Base-by-base conservation (phyloP, 495 filamentous ascomycete species). In the Penicillium steckii region DNA sequence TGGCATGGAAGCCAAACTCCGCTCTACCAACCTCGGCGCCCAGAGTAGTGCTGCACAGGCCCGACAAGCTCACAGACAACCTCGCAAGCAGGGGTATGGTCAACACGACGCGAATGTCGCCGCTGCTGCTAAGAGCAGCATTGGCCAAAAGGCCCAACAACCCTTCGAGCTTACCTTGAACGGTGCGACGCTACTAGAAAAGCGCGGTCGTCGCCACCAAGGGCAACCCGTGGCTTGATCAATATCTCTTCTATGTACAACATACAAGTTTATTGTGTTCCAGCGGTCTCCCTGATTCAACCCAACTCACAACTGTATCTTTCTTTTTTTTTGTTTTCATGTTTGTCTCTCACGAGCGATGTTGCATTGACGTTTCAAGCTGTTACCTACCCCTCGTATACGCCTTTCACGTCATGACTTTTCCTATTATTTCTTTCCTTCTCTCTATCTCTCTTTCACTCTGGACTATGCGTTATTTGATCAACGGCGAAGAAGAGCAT, bases 131-230 rank as follows among this genome's bases (percentile, higher is more conserved):
- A 85, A 85, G 67, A 82, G 85, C 59, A 85, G 88, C 58, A 88
- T 89, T 9, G 80, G 77, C 15, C 74, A 79, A 52, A 79, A 81
- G 48, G 78, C 83, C 44, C 85, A 84, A 29, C 70, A 74, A 18
- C 84, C 87, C 1, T 98, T 98, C 57, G 94, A 98, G 69, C 79
- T 98, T 25, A 96, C 83, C 64, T 73, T 98, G 13, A 89, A 95
- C 52, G 90, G 91, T 50, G 86, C 95, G 3, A 96, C 91, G 19
- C 73, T 98, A 50, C 73, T 98, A 1, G 91, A 91, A 8, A 80
- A 91, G 53, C 78, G 94, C 56, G 81, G 81, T 8, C 65, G 72
- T 43, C 71, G 67, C 35, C 62, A 72, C 10, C 63, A 66, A n/a
- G 57, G 46, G n/a, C 64, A 68, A 42, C 64, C 64, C 3, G 68